Conservation (phyloP, 2,329 filamentous ascomycete species). For the Colletotrichum paranaense region DNA sequence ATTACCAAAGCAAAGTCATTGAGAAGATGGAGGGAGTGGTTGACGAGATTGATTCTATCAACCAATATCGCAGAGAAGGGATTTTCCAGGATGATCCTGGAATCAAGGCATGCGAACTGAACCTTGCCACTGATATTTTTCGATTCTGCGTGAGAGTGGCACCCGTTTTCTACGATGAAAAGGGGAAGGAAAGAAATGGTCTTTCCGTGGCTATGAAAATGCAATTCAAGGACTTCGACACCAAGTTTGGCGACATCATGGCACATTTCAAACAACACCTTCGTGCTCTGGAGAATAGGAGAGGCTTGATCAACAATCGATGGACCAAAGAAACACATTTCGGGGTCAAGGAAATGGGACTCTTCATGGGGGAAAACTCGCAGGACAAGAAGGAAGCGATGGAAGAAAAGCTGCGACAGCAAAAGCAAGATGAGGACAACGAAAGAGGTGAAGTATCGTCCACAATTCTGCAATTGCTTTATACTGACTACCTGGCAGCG, state of each 20-base stretch:
- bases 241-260: not conserved
- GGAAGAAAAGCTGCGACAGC: not conserved
- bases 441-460: not conserved
- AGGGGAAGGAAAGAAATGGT: not conserved
- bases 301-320: not conserved
- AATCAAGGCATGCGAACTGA: not conserved
- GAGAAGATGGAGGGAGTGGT: constrained; percentile 3
- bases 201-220: not conserved
- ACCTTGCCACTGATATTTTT: constrained; percentile 2
- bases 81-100: not conserved
- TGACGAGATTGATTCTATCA: not conserved
- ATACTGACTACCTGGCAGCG: not conserved
- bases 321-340: not conserved
- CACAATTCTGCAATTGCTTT: fast-evolving
- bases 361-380: not conserved
- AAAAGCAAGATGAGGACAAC: not conserved
- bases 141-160: not conserved
- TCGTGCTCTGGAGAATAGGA: not conserved
- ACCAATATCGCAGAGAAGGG: not conserved
- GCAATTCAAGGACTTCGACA: constrained; percentile 3
- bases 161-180: not conserved
- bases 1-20: constrained; percentile 4
- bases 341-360: not conserved
- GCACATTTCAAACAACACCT: not conserved
- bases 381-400: not conserved